Evolutionary conservation across 2,329 filamentous ascomycete genomes (phyloP).

Genomic region (Bipolaris oryzae): DNA sequence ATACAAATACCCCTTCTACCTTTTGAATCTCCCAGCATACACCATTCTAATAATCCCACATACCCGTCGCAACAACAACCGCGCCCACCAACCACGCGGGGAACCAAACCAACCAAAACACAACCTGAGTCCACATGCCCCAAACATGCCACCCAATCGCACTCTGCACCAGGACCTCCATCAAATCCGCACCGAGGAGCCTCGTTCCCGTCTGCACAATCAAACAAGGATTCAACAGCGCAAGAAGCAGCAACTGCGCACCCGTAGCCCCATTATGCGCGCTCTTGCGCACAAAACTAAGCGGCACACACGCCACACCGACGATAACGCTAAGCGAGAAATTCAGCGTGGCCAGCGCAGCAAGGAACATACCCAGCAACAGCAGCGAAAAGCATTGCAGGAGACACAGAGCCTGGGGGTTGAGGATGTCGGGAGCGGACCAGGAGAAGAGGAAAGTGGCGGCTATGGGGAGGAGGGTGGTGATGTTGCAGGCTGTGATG

Average conservation of each 20-base stretch:
- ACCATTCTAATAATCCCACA: constrained; percentile 14
- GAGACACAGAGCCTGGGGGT: constrained; percentile 73
- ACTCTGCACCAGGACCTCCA: constrained; percentile 69
- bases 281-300: constrained; percentile 70
- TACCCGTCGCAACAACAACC: constrained; percentile 38
- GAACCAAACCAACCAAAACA: constrained; percentile 97
- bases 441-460: constrained; percentile 36
- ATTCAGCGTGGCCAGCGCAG: constrained; percentile 91
- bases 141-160: constrained; percentile 89
- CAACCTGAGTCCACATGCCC: constrained; percentile 85
- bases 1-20: not conserved
- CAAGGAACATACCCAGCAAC: constrained; percentile 87
- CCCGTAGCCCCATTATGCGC: constrained; percentile 15
- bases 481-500: constrained; percentile 42
- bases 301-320: constrained; percentile 76
- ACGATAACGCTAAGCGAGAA: constrained; percentile 89
- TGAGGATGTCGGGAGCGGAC: constrained; percentile 55
- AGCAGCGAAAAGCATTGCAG: constrained; percentile 93
- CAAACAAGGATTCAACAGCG: constrained; percentile 41
- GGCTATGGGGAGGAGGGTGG: constrained; percentile 41
- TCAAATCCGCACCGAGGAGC: constrained; percentile 47
- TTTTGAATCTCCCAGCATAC: not conserved
- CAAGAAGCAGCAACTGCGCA: constrained; percentile 29
- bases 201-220: constrained; percentile 37
- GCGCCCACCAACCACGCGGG: constrained; percentile 78